Evolutionary conservation across 306 rosid genomes (phyloP).

Genomic region (Biancaea sappan): DNA sequence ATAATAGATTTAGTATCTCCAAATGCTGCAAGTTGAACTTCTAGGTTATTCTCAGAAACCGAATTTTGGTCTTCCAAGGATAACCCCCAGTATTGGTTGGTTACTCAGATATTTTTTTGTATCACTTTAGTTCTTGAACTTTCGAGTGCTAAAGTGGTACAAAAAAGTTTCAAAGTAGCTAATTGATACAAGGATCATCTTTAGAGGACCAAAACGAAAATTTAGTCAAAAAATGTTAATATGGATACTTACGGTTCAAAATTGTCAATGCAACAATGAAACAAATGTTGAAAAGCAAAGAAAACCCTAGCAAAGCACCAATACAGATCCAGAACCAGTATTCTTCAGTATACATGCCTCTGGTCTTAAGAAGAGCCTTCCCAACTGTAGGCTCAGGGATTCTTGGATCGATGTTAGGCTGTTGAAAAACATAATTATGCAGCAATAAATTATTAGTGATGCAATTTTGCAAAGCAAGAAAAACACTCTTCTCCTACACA

Average conservation of each 20-base stretch:
- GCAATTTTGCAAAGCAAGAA: conserved; percentile 20
- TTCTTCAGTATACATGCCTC: conserved; percentile 63
- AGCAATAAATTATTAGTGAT: conserved; percentile 4
- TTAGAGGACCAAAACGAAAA: too few species aligned
- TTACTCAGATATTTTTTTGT: too few species aligned
- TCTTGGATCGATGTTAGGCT: conserved; percentile 45
- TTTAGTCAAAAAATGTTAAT: too few species aligned
- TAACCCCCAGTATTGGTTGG: too few species aligned
- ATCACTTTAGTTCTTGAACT: too few species aligned
- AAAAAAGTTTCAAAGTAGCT: too few species aligned
- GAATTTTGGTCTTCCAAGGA: too few species aligned
- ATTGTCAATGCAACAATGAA: conserved; percentile 61
- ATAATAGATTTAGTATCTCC: conserved; percentile 59
- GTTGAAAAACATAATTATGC: conserved; percentile 27
- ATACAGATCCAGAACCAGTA: conserved; percentile 80
- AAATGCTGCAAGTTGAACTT: conserved; percentile 50
- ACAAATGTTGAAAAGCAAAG: conserved; percentile 58
- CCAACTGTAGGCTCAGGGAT: conserved; percentile 65
- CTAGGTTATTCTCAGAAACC: conserved; percentile 12
- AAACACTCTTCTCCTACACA: background rate
- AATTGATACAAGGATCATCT: too few species aligned
- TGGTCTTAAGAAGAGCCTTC: conserved; percentile 62
- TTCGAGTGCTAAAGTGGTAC: too few species aligned
- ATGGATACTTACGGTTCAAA: conserved; percentile 60
- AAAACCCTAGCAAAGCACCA: conserved; percentile 74